phyloP scores from a whole-genome alignment of 2,329 filamentous ascomycete genomes.

The Reticulascus tulasneorum region DNA sequence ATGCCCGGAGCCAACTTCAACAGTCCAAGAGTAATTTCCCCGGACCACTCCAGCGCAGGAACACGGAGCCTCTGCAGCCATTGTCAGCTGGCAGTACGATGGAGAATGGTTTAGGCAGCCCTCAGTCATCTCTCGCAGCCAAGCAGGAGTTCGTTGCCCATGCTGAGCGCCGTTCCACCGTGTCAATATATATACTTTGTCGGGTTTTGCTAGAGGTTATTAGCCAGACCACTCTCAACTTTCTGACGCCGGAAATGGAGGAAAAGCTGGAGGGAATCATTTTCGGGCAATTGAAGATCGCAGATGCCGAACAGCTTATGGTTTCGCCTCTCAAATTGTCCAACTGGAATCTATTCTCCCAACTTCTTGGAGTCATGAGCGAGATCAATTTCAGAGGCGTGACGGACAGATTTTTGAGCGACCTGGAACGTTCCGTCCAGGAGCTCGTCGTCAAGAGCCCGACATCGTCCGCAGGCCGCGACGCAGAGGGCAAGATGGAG shows the following conservation, averaged over 20 bases:
- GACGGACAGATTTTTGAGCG: constrained; percentile 73
- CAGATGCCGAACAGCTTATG: constrained; percentile 75
- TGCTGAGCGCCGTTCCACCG: constrained; percentile 83
- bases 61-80: constrained; percentile 66
- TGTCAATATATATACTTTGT: constrained; percentile 94
- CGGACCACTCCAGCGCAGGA: constrained; percentile 60
- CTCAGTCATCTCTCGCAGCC: constrained; percentile 36
- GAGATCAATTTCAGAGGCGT: constrained; percentile 85
- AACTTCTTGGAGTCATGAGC: constrained; percentile 94
- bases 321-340: constrained; percentile 80
- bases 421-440: constrained; percentile 74
- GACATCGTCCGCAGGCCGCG: constrained; percentile 50
- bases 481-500: constrained; percentile 78
- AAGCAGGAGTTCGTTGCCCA: constrained; percentile 71
- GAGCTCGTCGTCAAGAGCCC: constrained; percentile 70
- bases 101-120: constrained; percentile 22
- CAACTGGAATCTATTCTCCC: constrained; percentile 93
- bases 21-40: constrained; percentile 40
- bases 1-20: constrained; percentile 57
- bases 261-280: constrained; percentile 93
- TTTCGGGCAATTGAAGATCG: constrained; percentile 88
- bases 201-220: constrained; percentile 93
- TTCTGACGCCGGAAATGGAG: constrained; percentile 86
- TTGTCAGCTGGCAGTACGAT: constrained; percentile 25
- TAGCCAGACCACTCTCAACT: constrained; percentile 76